Conservation (phyloP, 768 basidiomycete species). For the Leccinum fibrillosum region DNA sequence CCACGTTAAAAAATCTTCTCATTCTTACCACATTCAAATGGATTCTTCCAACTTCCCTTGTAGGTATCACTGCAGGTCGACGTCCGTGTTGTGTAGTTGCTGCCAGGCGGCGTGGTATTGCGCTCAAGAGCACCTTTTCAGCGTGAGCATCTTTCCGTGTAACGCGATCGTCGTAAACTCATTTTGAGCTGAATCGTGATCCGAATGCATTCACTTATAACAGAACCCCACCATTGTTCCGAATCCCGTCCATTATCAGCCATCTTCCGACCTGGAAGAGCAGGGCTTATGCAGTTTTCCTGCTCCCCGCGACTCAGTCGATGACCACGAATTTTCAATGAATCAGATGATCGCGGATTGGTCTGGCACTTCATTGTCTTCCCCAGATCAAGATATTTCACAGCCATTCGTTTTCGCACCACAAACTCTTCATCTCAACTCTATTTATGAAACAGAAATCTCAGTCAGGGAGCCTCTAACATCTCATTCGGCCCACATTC, state of each 20-base stretch:
- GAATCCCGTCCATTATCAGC: not conserved
- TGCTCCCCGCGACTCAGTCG: not conserved
- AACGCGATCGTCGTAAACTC: constrained; percentile 20
- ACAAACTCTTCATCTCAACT: not conserved
- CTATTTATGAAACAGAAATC: too few relatives aligned
- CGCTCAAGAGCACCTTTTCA: constrained; percentile 68
- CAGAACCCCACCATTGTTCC: not conserved
- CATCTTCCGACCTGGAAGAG: not conserved
- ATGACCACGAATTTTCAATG: not conserved
- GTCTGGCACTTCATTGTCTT: not conserved
- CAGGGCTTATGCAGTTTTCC: too few relatives aligned
- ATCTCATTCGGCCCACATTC: not conserved
- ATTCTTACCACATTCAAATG: not conserved
- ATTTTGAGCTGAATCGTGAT: not conserved
- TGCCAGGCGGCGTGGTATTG: constrained; percentile 85
- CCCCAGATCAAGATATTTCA: not conserved
- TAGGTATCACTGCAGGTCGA: constrained; percentile 64
- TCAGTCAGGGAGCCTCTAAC: not conserved
- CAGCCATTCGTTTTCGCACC: not conserved
- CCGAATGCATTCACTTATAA: not conserved
- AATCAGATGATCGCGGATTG: too few relatives aligned
- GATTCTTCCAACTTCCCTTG: constrained; percentile 34
- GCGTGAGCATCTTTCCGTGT: constrained; percentile 38
- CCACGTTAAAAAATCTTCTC: constrained; percentile 19
- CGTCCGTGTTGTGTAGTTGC: constrained; percentile 86